Base-by-base conservation (phyloP, 2,329 filamentous ascomycete species). In the Penicillium sp. region DNA sequence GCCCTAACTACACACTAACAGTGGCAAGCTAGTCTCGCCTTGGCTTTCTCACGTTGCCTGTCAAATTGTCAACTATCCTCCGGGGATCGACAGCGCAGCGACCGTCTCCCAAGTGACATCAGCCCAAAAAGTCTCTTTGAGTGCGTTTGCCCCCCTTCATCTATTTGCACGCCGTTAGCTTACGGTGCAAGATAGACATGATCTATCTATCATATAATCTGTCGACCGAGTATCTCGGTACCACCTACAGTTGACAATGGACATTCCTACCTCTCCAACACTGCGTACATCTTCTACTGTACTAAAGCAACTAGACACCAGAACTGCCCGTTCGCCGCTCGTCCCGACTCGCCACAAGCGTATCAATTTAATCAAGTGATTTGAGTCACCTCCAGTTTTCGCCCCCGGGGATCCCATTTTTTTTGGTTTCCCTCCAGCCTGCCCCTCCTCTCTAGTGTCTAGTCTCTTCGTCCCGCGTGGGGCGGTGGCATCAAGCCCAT, bases 31-130 rank as follows among this genome's bases (percentile, higher is more conserved):
- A 54, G 41, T 47, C 49, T 46, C 31, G 43, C 50, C 33, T 53
- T 47, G 49, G 49, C 47, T 27, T 41, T 55, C 56, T 60, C 56
- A 58, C 56, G 55, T 59, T 61, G 54, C 55, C 59, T 65, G 65
- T 66, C 61, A 60, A 59, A 52, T 58, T 61, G 56, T 56, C 41
- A 39, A 40, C 19, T 24, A 27, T 37, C 14, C 49, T 62, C 58
- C 55, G 59, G 56, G 43, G 69, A 70, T 71, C 69, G 69, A 70
- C 69, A 58, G 49, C 66, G 66, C 69, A 70, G 66, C 58, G 62
- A 62, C 68, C 64, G 60, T 56, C 54, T 54, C 63, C 54, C 35
- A 63, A 59, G 58, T 69, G 67, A 69, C 66, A 68, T 68, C 60
- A 50, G 59, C 53, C 57, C 39, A 49, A 52, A 62, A 58, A 40